A percentile compares a stretch with the other conserved stretches of the same genome.
These are phyloP conservation scores for Yamadazyma atmosphaerica DNA, from an alignment of 1,139 yeast genomes.

Conservation along the genomic window DNA sequence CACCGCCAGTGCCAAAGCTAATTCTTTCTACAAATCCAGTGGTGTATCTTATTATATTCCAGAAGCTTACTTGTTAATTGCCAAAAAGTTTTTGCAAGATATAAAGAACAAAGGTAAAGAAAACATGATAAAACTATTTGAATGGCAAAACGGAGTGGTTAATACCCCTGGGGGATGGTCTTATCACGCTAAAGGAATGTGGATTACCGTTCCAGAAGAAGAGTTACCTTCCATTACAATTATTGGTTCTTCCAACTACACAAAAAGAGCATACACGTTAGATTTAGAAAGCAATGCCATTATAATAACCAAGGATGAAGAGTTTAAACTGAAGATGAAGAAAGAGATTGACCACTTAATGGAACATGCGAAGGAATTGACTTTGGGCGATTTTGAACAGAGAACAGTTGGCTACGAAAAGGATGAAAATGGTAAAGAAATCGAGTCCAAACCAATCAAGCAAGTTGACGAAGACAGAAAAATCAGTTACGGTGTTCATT, in stretches of 20 bases:
- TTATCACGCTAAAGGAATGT: conserved; percentile 96
- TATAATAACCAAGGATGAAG: conserved; percentile 66
- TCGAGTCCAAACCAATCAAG: conserved; percentile 22
- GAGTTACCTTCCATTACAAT: conserved; percentile 69
- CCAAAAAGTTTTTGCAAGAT: conserved; percentile 64
- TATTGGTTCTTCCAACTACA: conserved; percentile 91
- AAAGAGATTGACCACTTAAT: conserved; percentile 65
- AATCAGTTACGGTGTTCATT: conserved; percentile 57
- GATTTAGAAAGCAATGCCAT: conserved; percentile 90
- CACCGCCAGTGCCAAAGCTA: conserved; percentile 91
- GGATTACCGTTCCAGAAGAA: conserved; percentile 71
- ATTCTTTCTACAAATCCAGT: conserved; percentile 83
- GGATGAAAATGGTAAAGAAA: conserved; percentile 16
- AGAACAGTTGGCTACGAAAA: conserved; percentile 20
- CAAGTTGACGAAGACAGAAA: conserved; percentile 55
- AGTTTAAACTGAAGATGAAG: conserved; percentile 56
- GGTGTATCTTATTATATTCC: conserved; percentile 87
- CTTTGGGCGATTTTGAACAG: conserved; percentile 58
- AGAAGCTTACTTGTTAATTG: conserved; percentile 78
- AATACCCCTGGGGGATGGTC: conserved; percentile 91
- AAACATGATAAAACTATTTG: conserved; percentile 56
- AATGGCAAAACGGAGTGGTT: conserved; percentile 88
- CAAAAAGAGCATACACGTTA: conserved; percentile 81
- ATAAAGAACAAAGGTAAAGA: conserved; percentile 48
- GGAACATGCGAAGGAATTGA: conserved; percentile 51